These are phyloP conservation scores for Gossypium raimondii DNA, from an alignment of 345 rosid genomes.

Conservation along the genomic window DNA sequence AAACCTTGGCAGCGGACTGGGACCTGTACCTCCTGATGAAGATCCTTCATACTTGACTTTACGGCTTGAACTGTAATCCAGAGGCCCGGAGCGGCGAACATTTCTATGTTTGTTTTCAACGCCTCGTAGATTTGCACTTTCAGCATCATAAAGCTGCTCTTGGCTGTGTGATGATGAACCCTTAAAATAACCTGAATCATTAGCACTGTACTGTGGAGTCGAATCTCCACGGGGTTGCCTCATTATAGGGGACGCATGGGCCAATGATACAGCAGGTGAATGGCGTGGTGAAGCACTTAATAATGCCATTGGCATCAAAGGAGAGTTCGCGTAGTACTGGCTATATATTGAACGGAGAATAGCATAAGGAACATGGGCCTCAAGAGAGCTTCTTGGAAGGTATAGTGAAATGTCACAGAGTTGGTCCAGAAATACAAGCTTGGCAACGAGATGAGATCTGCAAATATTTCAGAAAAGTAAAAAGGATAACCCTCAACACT, in stretches of 20 bases:
- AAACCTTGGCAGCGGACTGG: slow-evolving; percentile 85
- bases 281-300: slow-evolving; percentile 60
- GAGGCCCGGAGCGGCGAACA: slow-evolving; percentile 85
- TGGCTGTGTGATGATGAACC: slow-evolving; percentile 78
- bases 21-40: slow-evolving; percentile 76
- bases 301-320: slow-evolving; percentile 50
- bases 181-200: slow-evolving; percentile 67
- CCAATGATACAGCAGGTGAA: slow-evolving; percentile 65
- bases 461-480: neutral
- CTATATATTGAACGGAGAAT: slow-evolving; percentile 83
- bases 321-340: slow-evolving; percentile 80
- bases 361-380: slow-evolving; percentile 73
- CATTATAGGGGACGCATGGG: slow-evolving; percentile 65
- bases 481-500: neutral
- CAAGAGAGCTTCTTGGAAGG: slow-evolving; percentile 90
- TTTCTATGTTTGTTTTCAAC: slow-evolving; percentile 47
- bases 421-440: slow-evolving; percentile 93
- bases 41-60: slow-evolving; percentile 69
- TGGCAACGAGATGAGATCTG: slow-evolving; percentile 93
- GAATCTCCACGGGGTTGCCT: slow-evolving; percentile 64
- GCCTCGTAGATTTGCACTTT: slow-evolving; percentile 45
- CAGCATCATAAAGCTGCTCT: slow-evolving; percentile 47
- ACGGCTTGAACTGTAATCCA: slow-evolving; percentile 82
- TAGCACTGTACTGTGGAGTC: slow-evolving; percentile 58
- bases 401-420: slow-evolving; percentile 85